These are phyloP conservation scores for Aspergillus japonicus DNA, from an alignment of 2,329 filamentous ascomycete genomes.

Conservation along the genomic window DNA sequence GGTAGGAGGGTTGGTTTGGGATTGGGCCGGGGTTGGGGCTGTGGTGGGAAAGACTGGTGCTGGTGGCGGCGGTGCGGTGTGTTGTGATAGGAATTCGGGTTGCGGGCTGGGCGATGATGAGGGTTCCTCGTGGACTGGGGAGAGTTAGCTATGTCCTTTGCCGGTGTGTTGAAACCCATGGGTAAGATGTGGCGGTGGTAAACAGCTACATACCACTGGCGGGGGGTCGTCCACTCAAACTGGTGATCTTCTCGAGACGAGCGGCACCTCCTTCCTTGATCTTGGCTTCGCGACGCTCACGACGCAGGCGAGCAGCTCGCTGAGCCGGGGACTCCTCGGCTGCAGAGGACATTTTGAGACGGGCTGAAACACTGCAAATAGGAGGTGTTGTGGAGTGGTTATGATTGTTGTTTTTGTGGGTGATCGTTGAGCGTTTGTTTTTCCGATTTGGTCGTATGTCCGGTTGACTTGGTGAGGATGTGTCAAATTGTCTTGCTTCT, in stretches of 20 bases:
- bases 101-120: conserved; percentile 26
- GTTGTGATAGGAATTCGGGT: not conserved
- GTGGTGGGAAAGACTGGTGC: conserved; percentile 14
- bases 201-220: conserved; percentile 33
- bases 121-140: conserved; percentile 25
- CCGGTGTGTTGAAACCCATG: conserved; percentile 2
- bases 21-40: conserved; percentile 3
- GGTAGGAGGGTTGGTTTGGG: conserved; percentile 23
- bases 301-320: conserved; percentile 57
- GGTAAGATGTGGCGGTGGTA: not conserved
- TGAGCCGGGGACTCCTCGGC: conserved; percentile 49
- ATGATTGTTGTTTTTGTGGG: conserved; percentile 7
- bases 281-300: conserved; percentile 64
- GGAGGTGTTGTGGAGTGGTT: not conserved
- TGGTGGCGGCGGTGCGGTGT: conserved; percentile 15
- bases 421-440: not conserved
- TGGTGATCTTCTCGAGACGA: conserved; percentile 62
- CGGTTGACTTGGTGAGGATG: not conserved
- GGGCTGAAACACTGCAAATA: conserved; percentile 22
- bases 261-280: conserved; percentile 58
- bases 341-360: conserved; percentile 19
- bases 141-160: conserved; percentile 11
- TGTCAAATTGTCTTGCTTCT: not conserved
- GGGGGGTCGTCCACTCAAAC: conserved; percentile 54
- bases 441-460: too few species aligned